A percentile compares a stretch with the other conserved stretches of the same genome.
These are phyloP conservation scores for Nelumbo lutea DNA, from an alignment of 164 flowering plant species.

Conservation along the genomic window DNA sequence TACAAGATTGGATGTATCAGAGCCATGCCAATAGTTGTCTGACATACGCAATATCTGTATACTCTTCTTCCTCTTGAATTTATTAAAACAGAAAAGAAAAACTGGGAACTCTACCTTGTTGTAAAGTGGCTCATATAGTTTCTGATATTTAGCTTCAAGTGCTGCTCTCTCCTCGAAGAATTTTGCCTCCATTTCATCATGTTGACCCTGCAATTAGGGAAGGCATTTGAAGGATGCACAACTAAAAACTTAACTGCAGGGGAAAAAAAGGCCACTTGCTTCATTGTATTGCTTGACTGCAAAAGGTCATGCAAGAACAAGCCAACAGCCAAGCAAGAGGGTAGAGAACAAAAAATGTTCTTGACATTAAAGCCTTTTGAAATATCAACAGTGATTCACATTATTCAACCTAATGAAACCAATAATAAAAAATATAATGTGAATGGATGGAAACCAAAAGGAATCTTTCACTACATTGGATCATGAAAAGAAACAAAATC, in stretches of 20 bases:
- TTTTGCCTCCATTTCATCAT: slow-evolving; percentile 27
- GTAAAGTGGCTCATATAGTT: slow-evolving; percentile 27
- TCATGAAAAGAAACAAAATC: no score
- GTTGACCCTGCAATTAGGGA: slow-evolving; percentile 20
- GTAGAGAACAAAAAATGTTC: no score
- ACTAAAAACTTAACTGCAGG: background rate
- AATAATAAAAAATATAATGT: no score
- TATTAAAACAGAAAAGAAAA: background rate
- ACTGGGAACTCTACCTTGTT: slow-evolving; percentile 10
- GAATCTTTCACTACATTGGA: no score
- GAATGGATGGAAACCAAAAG: no score
- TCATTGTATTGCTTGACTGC: background rate
- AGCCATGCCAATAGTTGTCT: no score
- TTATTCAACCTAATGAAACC: no score
- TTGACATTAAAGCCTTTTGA: no score
- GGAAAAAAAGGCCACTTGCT: background rate
- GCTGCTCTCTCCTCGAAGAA: slow-evolving; percentile 31
- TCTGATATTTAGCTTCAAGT: slow-evolving; percentile 31
- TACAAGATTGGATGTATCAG: no score
- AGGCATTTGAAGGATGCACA: background rate
- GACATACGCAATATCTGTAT: no score
- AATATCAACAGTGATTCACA: no score
- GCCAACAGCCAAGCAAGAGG: no score
- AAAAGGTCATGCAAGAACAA: background rate
- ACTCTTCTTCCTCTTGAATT: background rate